Base-by-base conservation (phyloP, 2,329 filamentous ascomycete genomes). In the Coniochaeta hoffmannii region DNA sequence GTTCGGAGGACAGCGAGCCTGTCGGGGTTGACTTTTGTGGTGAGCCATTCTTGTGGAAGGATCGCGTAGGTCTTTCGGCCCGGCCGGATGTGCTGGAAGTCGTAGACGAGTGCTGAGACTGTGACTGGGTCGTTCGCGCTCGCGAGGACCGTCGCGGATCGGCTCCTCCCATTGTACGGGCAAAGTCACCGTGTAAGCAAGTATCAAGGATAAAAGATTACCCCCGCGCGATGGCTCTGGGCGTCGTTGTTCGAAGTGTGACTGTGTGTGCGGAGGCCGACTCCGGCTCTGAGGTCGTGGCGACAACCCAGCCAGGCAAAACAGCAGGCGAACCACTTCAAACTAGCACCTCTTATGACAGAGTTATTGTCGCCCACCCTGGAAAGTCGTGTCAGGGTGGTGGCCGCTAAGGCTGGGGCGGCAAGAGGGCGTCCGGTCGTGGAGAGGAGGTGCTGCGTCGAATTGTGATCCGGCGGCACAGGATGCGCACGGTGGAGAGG, bases 101-200 rank as follows among this genome's bases (percentile, higher is more conserved):
- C 53, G 87, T 85, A 60, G 88, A 90, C 60, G 88, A 90, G 65
- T 90, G 86, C 64, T 90, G 86, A 65, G 87, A 84, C 73, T 84
- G 82, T 66, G 86, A 81, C 76, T 92, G 88, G 64, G 85, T 85
- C 69, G 81, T 83, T 74, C 90, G 89, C 77, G 90, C 90, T 81
- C 93, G 87, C 73, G 92, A 94, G 68, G 92, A 96, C 71, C 93
- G 89, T 75, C 93, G 88, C 70, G 89, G 89, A 69, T 88, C 82
- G 64, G 75, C 75, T 68, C 76, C 80, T 77, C 81, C 80, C 81
- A 82, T 82, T 77, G 75, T 76, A 32, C 49, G 32, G 10, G 15
- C 17, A 4, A 28, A 46, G 41, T 28, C n/a, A 15, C 41, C 12
- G 12, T 4, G 6, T 28, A 19, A n/a, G 3, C 22, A 5, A 46